Evolutionary conservation across 2,329 filamentous ascomycete genomes (phyloP), one percentile per base, ranked within the genome.

Genomic region (Trichoderma sp.): DNA sequence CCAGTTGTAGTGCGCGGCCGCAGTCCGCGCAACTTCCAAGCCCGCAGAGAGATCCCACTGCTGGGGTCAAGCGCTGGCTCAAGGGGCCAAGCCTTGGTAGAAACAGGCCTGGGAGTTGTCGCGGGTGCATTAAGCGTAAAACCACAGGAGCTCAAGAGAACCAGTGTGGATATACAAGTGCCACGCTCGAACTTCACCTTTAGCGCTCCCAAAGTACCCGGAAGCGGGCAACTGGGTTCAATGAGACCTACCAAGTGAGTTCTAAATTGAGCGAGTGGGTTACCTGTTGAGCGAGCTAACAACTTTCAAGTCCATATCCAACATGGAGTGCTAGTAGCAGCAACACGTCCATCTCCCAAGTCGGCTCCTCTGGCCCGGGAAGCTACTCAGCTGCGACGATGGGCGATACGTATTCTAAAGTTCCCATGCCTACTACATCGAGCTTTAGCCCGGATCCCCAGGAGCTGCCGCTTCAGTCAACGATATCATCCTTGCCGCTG

Each of bases 21-120:
- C 75, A 97, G 94, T 79, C 95, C 95, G 4, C 88, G 95, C 47
- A 98, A 98, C 80, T 98, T 98, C 79, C 94, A 97, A 79, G 92
- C 94, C 11, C 87, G 95, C 64, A 97, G 97, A 79, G 95, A 98
- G 79, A 91, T 97, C 71, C 94, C 95, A 2, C 86, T 98, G 58
- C 87, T 93, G 66, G 92, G 92, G 21, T 89, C 87, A 19, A 93
- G 91, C 72, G 91, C 91, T 27, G 90, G 90, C 31, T 92, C 92
- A 33, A 86, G 91, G n/a, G 89, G 93, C 52, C 94, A 96, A 77
- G 89, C 89, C 43, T 81, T 90, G 58, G 87, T 89, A n/a, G 87
- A 89, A 76, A 88, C 86, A 0, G 87, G 87, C 3, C 75, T 89
- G 37, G 87, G 87, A 7, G 87, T 89, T 70, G 87, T 89, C 56